Evolutionary conservation across 495 filamentous ascomycete genomes (phyloP).

Genomic region (Parachaetomium inaequale): DNA sequence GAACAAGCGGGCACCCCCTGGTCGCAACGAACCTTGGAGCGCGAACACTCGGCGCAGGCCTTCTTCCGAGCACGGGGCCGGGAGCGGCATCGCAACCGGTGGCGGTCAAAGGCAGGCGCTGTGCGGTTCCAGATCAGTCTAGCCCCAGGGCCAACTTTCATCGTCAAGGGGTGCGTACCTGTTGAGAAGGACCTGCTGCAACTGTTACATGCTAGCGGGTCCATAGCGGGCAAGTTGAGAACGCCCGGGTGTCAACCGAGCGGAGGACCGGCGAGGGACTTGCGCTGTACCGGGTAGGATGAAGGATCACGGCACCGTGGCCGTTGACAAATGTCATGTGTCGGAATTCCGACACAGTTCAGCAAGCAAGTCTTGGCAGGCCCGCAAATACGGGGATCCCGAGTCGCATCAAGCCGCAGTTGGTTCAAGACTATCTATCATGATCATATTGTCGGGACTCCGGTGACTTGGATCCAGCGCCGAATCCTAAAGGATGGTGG

Average conservation of each 20-base stretch:
- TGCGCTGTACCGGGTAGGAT: too few species aligned
- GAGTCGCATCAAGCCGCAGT: too few species aligned
- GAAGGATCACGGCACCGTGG: too few species aligned
- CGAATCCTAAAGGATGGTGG: too few species aligned
- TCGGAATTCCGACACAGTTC: not conserved
- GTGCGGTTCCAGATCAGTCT: not conserved
- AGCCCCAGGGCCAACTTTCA: too few species aligned
- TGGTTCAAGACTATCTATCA: too few species aligned
- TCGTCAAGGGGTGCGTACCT: not conserved
- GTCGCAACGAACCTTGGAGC: slow-evolving; percentile 11
- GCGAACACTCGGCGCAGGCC: slow-evolving; percentile 4
- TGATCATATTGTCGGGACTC: too few species aligned
- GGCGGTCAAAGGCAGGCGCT: not conserved
- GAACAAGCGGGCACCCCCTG: not conserved
- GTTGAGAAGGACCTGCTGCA: not conserved
- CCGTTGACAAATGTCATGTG: not conserved
- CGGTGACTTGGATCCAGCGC: too few species aligned
- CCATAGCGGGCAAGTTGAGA: not conserved
- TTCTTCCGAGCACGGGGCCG: not conserved
- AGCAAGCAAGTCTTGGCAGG: not conserved
- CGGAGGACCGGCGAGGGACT: not conserved
- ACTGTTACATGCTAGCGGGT: not conserved
- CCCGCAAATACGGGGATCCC: not conserved
- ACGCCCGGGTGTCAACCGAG: not conserved
- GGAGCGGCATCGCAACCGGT: not conserved